These are phyloP conservation scores for Haematococcus sp. DNA, from an alignment of 139 green algal genomes.

Conservation along the genomic window DNA sequence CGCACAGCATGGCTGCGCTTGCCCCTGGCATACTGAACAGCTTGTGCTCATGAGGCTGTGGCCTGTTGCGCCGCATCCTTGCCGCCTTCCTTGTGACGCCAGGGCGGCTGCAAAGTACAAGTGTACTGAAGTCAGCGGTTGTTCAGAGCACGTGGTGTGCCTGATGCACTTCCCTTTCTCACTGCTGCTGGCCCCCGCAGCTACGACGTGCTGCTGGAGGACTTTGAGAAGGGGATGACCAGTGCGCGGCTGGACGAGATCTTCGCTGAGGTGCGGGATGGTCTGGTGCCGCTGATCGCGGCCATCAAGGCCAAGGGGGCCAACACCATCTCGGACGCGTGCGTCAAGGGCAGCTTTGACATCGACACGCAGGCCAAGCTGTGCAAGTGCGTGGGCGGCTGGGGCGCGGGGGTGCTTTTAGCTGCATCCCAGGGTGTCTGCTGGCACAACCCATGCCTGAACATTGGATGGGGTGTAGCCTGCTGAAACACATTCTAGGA, in stretches of 20 bases:
- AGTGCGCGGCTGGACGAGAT: conserved; percentile 73
- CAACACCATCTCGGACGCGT: conserved; percentile 36
- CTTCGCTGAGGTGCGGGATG: conserved; percentile 70
- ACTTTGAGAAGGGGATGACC: conserved; percentile 89
- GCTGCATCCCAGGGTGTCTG: no score
- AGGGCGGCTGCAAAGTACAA: neutral
- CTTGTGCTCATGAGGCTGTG: no score
- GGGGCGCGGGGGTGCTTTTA: no score
- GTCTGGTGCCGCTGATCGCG: conserved; percentile 68
- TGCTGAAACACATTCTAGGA: no score
- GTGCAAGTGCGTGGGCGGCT: conserved; percentile 42
- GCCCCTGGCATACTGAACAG: no score
- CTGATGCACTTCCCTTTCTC: neutral
- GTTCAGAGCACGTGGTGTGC: neutral
- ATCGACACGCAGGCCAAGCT: conserved; percentile 46
- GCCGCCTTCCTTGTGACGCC: neutral
- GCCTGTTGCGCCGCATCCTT: no score
- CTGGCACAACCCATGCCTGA: no score
- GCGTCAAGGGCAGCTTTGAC: conserved; percentile 57
- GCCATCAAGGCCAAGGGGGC: conserved; percentile 51
- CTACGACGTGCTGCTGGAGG: conserved; percentile 82
- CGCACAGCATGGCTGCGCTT: no score
- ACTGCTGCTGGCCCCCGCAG: no score
- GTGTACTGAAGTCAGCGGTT: neutral
- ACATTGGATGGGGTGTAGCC: neutral